Conservation (phyloP, 129 eudicot genomes). For the Lactuca sativa region DNA sequence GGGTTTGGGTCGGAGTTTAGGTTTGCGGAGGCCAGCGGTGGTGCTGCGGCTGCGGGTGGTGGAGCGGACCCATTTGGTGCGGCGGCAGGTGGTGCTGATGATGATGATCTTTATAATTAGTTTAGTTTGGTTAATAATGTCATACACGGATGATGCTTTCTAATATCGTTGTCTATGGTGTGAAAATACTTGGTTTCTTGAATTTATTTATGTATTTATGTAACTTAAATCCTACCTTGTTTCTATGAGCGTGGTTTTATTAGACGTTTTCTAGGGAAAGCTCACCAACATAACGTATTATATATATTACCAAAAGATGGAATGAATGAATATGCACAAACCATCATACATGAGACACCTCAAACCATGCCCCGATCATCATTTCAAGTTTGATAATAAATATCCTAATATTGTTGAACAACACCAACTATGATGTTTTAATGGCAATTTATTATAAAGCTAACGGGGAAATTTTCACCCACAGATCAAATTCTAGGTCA, state of each 20-base stretch:
- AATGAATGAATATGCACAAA: no score
- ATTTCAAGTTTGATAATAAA: no score
- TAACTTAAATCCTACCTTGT: neutral
- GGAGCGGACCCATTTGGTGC: conserved; percentile 74
- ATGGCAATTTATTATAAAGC: no score
- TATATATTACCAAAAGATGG: no score
- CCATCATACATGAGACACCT: no score
- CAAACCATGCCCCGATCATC: no score
- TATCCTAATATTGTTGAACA: no score
- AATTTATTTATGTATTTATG: conserved; percentile 11
- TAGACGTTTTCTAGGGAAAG: no score
- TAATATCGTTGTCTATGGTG: neutral
- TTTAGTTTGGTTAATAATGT: neutral
- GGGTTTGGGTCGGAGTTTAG: conserved; percentile 72
- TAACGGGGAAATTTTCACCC: no score
- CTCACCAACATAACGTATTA: no score
- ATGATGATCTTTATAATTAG: conserved; percentile 83
- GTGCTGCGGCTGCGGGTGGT: conserved; percentile 31
- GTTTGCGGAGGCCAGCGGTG: conserved; percentile 46
- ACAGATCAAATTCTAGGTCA: no score
- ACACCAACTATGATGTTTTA: no score
- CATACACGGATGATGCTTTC: neutral
- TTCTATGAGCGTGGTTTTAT: neutral
- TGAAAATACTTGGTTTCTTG: neutral
- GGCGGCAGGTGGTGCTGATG: conserved; percentile 77